phyloP scores from a whole-genome alignment of 2,329 filamentous ascomycete species.

The Byssoonygena ceratinophila region DNA sequence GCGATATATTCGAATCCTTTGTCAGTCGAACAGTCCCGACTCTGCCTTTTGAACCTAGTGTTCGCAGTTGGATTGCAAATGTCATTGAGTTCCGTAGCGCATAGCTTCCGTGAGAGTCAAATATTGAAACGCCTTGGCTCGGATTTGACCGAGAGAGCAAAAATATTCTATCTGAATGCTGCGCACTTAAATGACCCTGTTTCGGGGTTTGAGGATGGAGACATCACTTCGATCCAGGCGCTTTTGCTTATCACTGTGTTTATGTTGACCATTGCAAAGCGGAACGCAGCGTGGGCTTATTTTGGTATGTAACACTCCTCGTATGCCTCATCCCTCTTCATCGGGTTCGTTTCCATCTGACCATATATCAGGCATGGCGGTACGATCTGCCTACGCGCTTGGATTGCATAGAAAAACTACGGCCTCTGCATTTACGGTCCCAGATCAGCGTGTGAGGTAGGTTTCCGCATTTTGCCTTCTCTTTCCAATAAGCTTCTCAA shows the following conservation, averaged over 20 bases:
- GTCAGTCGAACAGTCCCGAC: slow-evolving; percentile 40
- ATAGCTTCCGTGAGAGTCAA: slow-evolving; percentile 33
- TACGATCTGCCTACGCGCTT: slow-evolving; percentile 51
- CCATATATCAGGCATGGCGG: slow-evolving; percentile 46
- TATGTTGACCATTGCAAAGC: slow-evolving; percentile 50
- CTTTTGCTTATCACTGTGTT: slow-evolving; percentile 55
- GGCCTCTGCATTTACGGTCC: slow-evolving; percentile 42
- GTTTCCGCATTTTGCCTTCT: background rate
- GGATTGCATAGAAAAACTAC: slow-evolving; percentile 54
- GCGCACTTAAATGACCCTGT: slow-evolving; percentile 43
- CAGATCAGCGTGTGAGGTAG: slow-evolving; percentile 30
- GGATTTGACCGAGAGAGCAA: slow-evolving; percentile 45
- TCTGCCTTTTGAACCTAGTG: slow-evolving; percentile 52
- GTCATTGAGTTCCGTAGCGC: slow-evolving; percentile 8
- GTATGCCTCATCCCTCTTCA: background rate
- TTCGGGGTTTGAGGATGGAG: slow-evolving; percentile 49
- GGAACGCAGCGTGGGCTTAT: slow-evolving; percentile 54
- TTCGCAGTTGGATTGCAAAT: slow-evolving; percentile 53
- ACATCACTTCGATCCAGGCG: slow-evolving; percentile 56
- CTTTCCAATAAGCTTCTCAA: background rate
- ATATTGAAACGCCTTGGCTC: slow-evolving; percentile 44
- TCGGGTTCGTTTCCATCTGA: slow-evolving; percentile 12
- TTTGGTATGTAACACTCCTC: slow-evolving; percentile 38
- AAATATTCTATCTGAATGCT: slow-evolving; percentile 53
- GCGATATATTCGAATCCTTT: slow-evolving; percentile 47